Conservation (phyloP, 768 basidiomycete species). For the Rhodotorula graminis region DNA sequence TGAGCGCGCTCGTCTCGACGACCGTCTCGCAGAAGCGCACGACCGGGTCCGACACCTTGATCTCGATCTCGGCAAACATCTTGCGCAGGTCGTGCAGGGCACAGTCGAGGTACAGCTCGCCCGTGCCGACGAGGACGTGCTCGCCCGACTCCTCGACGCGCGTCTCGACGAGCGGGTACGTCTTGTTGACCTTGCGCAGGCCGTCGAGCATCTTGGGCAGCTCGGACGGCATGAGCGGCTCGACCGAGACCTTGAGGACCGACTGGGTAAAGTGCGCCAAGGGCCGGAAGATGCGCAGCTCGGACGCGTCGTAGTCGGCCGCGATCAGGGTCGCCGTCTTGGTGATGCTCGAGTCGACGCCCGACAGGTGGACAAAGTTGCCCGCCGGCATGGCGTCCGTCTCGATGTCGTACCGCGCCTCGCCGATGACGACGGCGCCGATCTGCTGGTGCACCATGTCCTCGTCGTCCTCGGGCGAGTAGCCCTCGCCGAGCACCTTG, state of each 20-base stretch:
- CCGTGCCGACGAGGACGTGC: constrained; percentile 93
- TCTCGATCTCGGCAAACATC: constrained; percentile 95
- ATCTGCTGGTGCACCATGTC: constrained; percentile 83
- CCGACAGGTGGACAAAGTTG: constrained; percentile 85
- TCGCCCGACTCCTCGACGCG: constrained; percentile 99
- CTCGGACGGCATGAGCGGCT: constrained; percentile 95
- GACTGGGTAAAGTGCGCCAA: constrained; percentile 96
- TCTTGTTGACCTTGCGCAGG: constrained; percentile 92
- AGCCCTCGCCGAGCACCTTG: constrained; percentile 96
- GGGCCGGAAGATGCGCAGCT: constrained; percentile 90
- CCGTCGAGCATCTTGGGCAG: constrained; percentile 98
- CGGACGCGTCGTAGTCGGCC: constrained; percentile 63
- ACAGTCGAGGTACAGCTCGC: constrained; percentile 92
- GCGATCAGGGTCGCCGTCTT: constrained; percentile 85
- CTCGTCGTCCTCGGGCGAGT: constrained; percentile 98
- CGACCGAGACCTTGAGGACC: constrained; percentile 94
- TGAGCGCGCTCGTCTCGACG: constrained; percentile 91
- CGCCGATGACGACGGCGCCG: constrained; percentile 83
- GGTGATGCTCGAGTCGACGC: constrained; percentile 87
- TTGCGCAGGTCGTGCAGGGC: constrained; percentile 91
- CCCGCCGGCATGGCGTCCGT: constrained; percentile 83
- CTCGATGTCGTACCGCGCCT: constrained; percentile 87
- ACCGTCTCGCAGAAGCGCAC: constrained; percentile 98
- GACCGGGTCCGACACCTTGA: constrained; percentile 98
- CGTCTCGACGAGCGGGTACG: constrained; percentile 86